Base-by-base conservation (phyloP, 345 rosid genomes). In the Populus ilicifolia region DNA sequence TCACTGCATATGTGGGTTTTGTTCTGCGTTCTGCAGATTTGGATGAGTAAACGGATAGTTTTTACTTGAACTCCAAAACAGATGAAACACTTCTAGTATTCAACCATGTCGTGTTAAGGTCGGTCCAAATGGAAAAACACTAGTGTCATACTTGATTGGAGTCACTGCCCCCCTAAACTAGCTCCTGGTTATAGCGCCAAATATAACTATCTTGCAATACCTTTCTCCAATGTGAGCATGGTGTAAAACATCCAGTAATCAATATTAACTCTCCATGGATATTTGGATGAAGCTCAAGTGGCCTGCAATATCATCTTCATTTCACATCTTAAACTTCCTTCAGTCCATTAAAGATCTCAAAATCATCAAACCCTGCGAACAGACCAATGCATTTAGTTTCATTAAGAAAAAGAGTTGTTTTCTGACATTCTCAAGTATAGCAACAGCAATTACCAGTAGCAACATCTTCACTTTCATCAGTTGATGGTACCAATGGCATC, bases 331-430 rank as follows among this genome's bases (percentile, higher is more conserved):
- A 48, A 41, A 46, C 71, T 71, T 70, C 75, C 38, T 75, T 78
- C 81, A 75, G 39, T 33, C 79, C 76, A 54, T 77, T 80, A 81
- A 92, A 91, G 80, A 96, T 90, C 87, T 96, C 96, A 67, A 63
- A 76, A 78, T 93, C 99, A 81, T 87, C 86, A 35, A 96, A 96
- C 25, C 94, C 98, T 96, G 90, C 88, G 84, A 9, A 75, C 71
- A 74, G 33, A 69, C 73, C 78, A 74, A 59, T 35, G 44, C 8
- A 76, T 35, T 52, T 74, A 72, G 29, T 14, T 35, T 29, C 63
- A 69, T 20, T 25, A 9, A 41, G 75, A 25, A 59, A 67, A 35
- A 8, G 36, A 20, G 30, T 17, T 13, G 38, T 63, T 38, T 23
- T 46, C 30, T 48, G 43, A 68, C 39, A 30, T 25, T 77, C 66